A percentile compares a stretch with the other conserved stretches of the same genome.
Evolutionary conservation across 352 stramenopile species (phyloP).

Genomic region (Halophytophthora batemanensis): DNA sequence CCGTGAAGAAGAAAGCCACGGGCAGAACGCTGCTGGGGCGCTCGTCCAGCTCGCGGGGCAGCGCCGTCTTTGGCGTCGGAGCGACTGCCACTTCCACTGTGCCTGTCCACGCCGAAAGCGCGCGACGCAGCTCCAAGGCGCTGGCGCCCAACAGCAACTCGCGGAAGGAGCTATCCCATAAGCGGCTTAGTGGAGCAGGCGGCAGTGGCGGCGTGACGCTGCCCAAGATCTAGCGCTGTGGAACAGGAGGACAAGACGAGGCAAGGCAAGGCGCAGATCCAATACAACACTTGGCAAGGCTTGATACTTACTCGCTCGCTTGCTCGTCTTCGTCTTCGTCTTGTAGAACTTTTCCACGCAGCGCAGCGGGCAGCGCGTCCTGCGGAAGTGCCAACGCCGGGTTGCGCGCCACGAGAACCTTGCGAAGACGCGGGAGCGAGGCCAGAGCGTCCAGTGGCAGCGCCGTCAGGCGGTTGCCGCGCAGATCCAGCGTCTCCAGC

Average conservation of each 20-base stretch:
- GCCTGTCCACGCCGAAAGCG: slow-evolving; percentile 27
- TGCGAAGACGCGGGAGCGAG: slow-evolving; percentile 30
- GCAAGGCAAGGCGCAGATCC: background rate
- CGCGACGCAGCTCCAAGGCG: slow-evolving; percentile 47
- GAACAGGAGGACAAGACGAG: background rate
- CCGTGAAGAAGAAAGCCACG: slow-evolving; percentile 56
- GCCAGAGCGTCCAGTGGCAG: slow-evolving; percentile 44
- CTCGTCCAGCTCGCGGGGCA: slow-evolving; percentile 34
- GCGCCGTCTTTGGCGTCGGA: slow-evolving; percentile 13
- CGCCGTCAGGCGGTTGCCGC: slow-evolving; percentile 43
- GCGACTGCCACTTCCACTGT: no score
- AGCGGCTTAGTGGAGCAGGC: slow-evolving; percentile 22
- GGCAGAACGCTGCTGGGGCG: slow-evolving; percentile 27
- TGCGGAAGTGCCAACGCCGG: slow-evolving; percentile 16
- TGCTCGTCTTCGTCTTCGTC: slow-evolving; percentile 14
- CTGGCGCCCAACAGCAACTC: slow-evolving; percentile 5
- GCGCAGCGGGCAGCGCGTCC: slow-evolving; percentile 20
- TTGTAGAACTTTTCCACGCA: slow-evolving; percentile 35
- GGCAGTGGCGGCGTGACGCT: slow-evolving; percentile 43
- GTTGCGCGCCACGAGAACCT: slow-evolving; percentile 51
- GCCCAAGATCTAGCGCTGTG: slow-evolving; percentile 36
- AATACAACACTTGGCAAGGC: no score
- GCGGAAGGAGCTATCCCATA: slow-evolving; percentile 13
- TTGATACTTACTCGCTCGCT: background rate
- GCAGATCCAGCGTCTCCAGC: slow-evolving; percentile 62